These are phyloP conservation scores for barley (Hordeum vulgare) DNA, from an alignment of 176 grass and related monocot genomes.

Conservation along the genomic window DNA sequence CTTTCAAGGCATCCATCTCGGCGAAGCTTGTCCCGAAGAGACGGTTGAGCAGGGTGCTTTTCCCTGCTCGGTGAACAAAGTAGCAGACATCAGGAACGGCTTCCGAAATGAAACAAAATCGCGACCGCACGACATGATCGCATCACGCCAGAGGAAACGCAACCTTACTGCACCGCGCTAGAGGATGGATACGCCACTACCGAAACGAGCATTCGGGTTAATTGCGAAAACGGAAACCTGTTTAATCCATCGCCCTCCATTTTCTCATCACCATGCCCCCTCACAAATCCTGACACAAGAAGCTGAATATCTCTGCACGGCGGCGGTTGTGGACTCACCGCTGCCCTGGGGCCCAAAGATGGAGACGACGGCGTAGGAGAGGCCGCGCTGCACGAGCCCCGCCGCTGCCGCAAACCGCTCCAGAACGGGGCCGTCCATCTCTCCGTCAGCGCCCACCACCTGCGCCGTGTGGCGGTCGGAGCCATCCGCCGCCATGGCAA, in stretches of 20 bases:
- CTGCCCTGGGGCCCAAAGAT: constrained; percentile 89
- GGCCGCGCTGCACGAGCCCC: constrained; percentile 41
- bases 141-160: neutral
- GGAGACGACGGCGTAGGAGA: constrained; percentile 87
- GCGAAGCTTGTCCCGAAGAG: constrained; percentile 73
- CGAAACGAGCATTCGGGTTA: neutral
- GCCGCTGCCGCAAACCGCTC: constrained; percentile 47
- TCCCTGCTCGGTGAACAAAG: constrained; percentile 35
- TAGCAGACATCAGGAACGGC: neutral
- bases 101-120: neutral
- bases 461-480: constrained; percentile 42
- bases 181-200: neutral
- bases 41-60: constrained; percentile 88
- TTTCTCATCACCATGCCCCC: neutral
- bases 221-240: neutral
- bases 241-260: neutral
- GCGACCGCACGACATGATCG: neutral
- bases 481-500: neutral
- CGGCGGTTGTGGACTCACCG: constrained; percentile 30
- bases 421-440: constrained; percentile 51
- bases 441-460: constrained; percentile 57
- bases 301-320: neutral
- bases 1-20: constrained; percentile 83
- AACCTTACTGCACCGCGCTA: neutral
- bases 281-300: neutral